Conservation (phyloP, 1,284 basidiomycete genomes). For the Ustilago hordei region DNA sequence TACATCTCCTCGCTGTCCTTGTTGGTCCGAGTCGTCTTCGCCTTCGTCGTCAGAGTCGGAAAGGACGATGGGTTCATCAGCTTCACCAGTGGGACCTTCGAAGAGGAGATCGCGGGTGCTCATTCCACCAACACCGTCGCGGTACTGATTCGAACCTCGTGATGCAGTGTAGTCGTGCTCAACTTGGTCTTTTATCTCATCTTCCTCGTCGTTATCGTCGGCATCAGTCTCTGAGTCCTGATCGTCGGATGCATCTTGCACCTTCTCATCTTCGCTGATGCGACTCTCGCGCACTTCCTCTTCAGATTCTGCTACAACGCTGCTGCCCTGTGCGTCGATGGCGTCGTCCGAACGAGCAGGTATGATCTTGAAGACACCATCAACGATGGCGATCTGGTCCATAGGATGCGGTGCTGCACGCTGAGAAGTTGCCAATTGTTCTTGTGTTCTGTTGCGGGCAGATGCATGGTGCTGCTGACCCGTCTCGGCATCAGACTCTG, state of each 20-base stretch:
- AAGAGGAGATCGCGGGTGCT: conserved; percentile 25
- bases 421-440: background rate
- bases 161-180: background rate
- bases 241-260: conserved; percentile 4
- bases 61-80: conserved; percentile 46
- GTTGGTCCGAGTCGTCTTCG: background rate
- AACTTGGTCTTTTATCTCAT: conserved; percentile 9
- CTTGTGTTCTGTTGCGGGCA: background rate
- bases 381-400: conserved; percentile 41
- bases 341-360: conserved; percentile 11
- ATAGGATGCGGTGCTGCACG: conserved; percentile 21
- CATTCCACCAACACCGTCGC: conserved; percentile 16
- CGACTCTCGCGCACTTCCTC: conserved; percentile 3
- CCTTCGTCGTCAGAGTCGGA: conserved; percentile 43
- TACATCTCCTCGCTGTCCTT: conserved; percentile 4
- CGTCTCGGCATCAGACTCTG: conserved; percentile 10
- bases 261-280: conserved; percentile 6
- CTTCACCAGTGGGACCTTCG: conserved; percentile 38
- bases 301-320: background rate
- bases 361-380: conserved; percentile 36
- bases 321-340: conserved; percentile 3
- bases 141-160: conserved; percentile 2
- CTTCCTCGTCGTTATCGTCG: conserved; percentile 21
- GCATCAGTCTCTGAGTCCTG: background rate
- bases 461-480: background rate